A percentile compares a stretch with the other conserved stretches of the same genome.
Conservation (phyloP, 345 rosid genomes). For the Gossypium anomalum region DNA sequence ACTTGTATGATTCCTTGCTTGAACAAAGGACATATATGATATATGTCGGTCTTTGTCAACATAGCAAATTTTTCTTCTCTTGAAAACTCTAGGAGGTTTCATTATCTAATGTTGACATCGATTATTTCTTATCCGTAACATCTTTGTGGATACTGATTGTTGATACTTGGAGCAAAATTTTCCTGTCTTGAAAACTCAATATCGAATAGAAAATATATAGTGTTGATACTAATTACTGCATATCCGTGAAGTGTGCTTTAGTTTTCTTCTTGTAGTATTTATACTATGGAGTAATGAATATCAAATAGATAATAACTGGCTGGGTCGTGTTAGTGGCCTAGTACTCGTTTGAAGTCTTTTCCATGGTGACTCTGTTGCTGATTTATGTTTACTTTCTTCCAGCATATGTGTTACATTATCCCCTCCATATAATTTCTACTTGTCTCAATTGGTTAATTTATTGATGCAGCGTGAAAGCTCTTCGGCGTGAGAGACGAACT, state of each 20-base stretch:
- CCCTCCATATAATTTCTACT: background rate
- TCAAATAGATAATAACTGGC: background rate
- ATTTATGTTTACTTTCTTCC: background rate
- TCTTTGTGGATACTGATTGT: background rate
- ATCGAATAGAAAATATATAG: too few relatives aligned
- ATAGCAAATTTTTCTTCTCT: background rate
- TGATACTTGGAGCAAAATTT: too few relatives aligned
- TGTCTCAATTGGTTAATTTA: slow-evolving; percentile 7
- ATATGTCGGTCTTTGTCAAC: background rate
- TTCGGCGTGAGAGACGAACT: slow-evolving; percentile 63
- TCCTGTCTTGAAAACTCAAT: too few relatives aligned
- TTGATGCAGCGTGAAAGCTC: slow-evolving; percentile 57
- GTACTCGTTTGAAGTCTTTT: background rate
- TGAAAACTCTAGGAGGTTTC: background rate
- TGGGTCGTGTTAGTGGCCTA: background rate
- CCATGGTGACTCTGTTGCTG: background rate
- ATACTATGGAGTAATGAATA: background rate
- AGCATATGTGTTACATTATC: background rate
- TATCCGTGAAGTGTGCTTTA: background rate
- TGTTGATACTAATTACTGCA: background rate
- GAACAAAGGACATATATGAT: background rate
- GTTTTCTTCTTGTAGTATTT: background rate
- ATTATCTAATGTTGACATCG: background rate
- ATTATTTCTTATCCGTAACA: background rate
- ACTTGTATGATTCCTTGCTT: background rate